Conservation (phyloP, 164 flowering plant species). For the Dillenia suffruticosa region DNA sequence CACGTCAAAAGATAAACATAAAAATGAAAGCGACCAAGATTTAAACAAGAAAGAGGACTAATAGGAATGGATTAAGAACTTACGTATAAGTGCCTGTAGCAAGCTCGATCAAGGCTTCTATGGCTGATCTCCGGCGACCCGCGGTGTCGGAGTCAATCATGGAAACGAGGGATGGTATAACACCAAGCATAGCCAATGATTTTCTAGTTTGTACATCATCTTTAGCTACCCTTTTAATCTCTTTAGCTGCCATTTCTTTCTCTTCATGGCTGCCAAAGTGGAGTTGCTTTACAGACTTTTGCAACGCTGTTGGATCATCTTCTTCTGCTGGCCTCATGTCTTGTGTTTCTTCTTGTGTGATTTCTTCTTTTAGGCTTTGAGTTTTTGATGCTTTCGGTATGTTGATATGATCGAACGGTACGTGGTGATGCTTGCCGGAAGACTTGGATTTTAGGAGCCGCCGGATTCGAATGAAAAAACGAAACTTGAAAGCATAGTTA, state of each 20-base stretch:
- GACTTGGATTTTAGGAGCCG: slow-evolving; percentile 34
- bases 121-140: slow-evolving; percentile 43
- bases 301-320: slow-evolving; percentile 29
- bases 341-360: slow-evolving; percentile 1
- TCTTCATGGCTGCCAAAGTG: slow-evolving; percentile 77
- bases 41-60: background rate
- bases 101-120: slow-evolving; percentile 63
- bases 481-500: slow-evolving; percentile 29
- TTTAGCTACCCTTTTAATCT: slow-evolving; percentile 47
- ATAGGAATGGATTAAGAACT: slow-evolving; percentile 23
- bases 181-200: slow-evolving; percentile 73
- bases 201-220: slow-evolving; percentile 41
- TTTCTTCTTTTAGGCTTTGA: background rate
- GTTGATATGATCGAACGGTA: slow-evolving; percentile 11
- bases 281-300: slow-evolving; percentile 74
- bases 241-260: slow-evolving; percentile 59
- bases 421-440: slow-evolving; percentile 8
- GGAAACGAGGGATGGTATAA: slow-evolving; percentile 61
- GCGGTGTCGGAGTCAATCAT: slow-evolving; percentile 54
- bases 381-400: background rate
- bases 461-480: slow-evolving; percentile 45
- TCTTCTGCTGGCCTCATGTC: slow-evolving; percentile 8
- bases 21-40: background rate
- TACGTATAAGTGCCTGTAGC: slow-evolving; percentile 78
- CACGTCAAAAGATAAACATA: background rate